Evolutionary conservation across 2,329 filamentous ascomycete species (phyloP).

Genomic region (Cladosporium cucumerinum): DNA sequence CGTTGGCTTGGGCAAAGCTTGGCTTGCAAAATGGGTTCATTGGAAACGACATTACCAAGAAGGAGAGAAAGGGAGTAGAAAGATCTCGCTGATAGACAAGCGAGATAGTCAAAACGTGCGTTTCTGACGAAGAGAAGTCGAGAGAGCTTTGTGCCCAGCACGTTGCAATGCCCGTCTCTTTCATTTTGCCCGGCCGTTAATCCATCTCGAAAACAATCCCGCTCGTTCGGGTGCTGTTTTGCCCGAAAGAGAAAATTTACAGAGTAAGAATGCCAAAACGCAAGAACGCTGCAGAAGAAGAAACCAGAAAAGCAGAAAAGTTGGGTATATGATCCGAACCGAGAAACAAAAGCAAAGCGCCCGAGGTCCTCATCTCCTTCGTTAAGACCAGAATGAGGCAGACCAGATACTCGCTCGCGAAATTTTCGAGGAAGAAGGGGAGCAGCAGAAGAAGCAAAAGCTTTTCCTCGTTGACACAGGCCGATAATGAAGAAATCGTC

Average conservation of each 20-base stretch:
- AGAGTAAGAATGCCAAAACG: not conserved
- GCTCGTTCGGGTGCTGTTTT: not conserved
- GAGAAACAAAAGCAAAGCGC: not conserved
- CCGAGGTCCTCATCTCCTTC: not conserved
- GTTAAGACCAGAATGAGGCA: not conserved
- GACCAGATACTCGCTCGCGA: not conserved
- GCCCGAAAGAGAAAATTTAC: not conserved
- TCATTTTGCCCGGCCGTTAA: not conserved
- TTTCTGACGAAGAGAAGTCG: not conserved
- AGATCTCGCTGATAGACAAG: no score
- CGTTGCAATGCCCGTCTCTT: not conserved
- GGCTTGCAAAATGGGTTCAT: not conserved
- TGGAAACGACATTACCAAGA: not conserved
- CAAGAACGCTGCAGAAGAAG: not conserved
- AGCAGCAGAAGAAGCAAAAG: no score
- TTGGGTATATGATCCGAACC: constrained; percentile 4
- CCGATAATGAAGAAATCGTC: not conserved
- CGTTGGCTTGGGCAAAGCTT: not conserved
- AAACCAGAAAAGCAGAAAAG: not conserved
- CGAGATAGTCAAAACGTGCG: no score
- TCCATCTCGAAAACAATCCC: not conserved
- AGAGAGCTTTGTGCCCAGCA: not conserved
- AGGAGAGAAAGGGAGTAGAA: not conserved
- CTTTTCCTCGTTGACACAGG: not conserved
- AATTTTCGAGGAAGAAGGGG: not conserved